Base-by-base conservation (phyloP, 768 basidiomycete genomes). In the Hygrophoropsis aurantiaca region DNA sequence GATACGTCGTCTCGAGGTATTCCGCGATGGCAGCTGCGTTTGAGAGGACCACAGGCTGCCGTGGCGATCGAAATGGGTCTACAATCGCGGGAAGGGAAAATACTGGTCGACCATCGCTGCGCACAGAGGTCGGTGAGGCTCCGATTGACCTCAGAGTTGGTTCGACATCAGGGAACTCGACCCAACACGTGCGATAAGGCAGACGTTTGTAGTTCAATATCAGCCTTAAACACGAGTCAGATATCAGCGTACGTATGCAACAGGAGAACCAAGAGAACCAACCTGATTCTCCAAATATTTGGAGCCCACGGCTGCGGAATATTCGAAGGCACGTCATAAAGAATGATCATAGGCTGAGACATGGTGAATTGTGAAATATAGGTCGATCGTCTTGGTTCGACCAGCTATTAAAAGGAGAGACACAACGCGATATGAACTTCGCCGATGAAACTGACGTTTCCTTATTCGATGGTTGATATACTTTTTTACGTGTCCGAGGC, bases 161-260 rank as follows among this genome's bases (percentile, higher is more conserved):
- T 54, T 88, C 87, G 21, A 90, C 78, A 25, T 89, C 81, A 16
- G 81, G 74, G 48, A 86, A 79, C 26, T 88, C 82, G 16, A 90
- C 69, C 83, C 84, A 88, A 20, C 74, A 67, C 0, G 87, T 90
- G 34, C 74, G 75, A 58, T 89, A 85, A 0, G 74, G 78, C 6
- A 90, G 74, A 3, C 82, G 76, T 58, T 90, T 89, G 59, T 78
- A 88, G 59, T 90, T 90, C n/a, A 90, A 69, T 36, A 87, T 80
- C 42, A 87, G 78, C 39, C 86, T 87, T 35, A 35, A 13, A 27
- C 25, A 44, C 23, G n/a, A 13, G 20, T n/a, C 34, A 36, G 18
- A 44, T 36, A 15, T 47, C n/a, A 11, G 32, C 8, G 11, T 45
- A 39, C 23, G 10, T 7, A 40, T 7, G 8, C 21, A 19, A 11